These are phyloP conservation scores for Penicillium thymicola DNA, from an alignment of 2,329 filamentous ascomycete species.

Conservation along the genomic window DNA sequence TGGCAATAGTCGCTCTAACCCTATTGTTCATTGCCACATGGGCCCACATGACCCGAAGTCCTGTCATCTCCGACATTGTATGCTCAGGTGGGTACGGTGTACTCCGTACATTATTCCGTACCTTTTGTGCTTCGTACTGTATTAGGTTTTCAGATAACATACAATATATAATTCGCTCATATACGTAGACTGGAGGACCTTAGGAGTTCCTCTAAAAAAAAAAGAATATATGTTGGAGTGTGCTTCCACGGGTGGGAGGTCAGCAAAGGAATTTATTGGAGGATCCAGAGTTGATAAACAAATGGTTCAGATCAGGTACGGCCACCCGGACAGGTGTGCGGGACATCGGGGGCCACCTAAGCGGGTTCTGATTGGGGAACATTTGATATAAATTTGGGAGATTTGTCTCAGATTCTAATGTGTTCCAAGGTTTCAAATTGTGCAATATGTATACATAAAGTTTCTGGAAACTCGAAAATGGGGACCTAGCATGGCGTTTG, in stretches of 20 bases:
- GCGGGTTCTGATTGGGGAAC: neutral
- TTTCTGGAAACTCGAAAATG: constrained; percentile 4
- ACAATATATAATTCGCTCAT: neutral
- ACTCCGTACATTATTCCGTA: neutral
- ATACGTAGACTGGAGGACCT: neutral
- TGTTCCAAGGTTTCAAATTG: neutral
- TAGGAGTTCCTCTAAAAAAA: neutral
- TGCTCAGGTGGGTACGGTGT: neutral
- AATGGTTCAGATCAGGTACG: constrained; percentile 1
- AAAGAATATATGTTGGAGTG: neutral
- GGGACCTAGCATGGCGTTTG: constrained; percentile 1
- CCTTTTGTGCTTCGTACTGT: neutral
- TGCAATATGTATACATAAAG: neutral
- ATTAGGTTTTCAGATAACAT: neutral
- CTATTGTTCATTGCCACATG: neutral
- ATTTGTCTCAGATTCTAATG: neutral
- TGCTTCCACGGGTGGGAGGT: neutral
- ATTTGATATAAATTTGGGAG: neutral
- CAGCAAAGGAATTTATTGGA: neutral
- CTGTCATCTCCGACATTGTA: neutral
- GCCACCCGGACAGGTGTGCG: neutral
- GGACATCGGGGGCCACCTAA: neutral
- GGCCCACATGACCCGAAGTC: neutral
- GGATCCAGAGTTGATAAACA: neutral
- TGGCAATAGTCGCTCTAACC: neutral